These are phyloP conservation scores for Rhododendron kiyosumense DNA, from an alignment of 148 eudicot species.

Conservation along the genomic window DNA sequence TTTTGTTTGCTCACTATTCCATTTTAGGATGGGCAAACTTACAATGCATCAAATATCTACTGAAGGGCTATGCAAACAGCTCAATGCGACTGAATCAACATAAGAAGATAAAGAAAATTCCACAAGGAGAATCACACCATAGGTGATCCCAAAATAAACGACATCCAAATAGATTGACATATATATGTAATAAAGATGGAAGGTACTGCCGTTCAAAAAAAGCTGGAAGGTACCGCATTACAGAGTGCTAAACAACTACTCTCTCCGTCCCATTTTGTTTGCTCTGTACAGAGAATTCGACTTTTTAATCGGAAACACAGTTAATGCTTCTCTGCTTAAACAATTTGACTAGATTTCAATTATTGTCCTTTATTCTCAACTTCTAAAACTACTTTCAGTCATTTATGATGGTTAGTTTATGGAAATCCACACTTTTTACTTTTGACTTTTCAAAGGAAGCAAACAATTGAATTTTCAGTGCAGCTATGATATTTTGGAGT, in stretches of 20 bases:
- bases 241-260: neutral
- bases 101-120: neutral
- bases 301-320: neutral
- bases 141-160: neutral
- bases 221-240: neutral
- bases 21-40: neutral
- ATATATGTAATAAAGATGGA: neutral
- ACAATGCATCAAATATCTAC: neutral
- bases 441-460: too few relatives aligned
- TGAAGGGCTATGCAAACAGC: neutral
- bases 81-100: neutral
- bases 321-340: neutral
- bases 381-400: too few relatives aligned
- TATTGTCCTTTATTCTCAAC: too few relatives aligned
- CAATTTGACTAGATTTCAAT: neutral
- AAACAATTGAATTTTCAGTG: too few relatives aligned
- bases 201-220: too few relatives aligned
- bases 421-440: too few relatives aligned
- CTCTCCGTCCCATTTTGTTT: neutral
- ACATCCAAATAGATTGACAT: neutral
- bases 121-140: neutral
- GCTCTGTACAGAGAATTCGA: neutral
- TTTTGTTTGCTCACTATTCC: neutral
- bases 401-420: too few relatives aligned
- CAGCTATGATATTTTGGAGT: constrained; percentile 77